phyloP scores from a whole-genome alignment of 306 rosid genomes.

The Dalbergia oliveri region DNA sequence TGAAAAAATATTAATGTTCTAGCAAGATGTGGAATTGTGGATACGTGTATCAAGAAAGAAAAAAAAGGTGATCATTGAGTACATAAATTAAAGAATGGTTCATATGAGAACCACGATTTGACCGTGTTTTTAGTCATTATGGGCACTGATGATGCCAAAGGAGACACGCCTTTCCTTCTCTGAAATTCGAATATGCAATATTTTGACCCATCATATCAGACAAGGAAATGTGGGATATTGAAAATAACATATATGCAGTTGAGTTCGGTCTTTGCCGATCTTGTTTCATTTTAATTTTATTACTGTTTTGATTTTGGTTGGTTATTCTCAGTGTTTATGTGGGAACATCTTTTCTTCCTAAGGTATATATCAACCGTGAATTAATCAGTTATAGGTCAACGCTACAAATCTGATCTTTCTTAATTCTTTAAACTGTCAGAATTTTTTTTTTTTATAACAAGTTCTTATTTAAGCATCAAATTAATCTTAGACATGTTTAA shows the following conservation, averaged over 20 bases:
- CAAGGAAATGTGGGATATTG: slow-evolving; percentile 4
- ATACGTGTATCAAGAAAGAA: not conserved
- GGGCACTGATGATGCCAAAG: not conserved
- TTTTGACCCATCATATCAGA: slow-evolving; percentile 12
- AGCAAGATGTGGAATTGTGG: too few relatives aligned
- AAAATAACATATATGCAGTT: not conserved
- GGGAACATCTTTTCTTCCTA: not conserved
- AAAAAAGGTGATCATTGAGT: not conserved
- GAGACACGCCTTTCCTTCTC: not conserved
- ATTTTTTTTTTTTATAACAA: too few relatives aligned
- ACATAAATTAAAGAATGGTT: not conserved
- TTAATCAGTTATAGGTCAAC: slow-evolving; percentile 1
- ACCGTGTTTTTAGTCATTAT: not conserved
- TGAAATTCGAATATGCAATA: not conserved
- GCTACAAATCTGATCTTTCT: not conserved
- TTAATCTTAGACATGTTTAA: too few relatives aligned
- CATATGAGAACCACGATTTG: slow-evolving; percentile 26
- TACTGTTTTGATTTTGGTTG: not conserved
- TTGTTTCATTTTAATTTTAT: too few relatives aligned
- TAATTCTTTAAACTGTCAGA: not conserved
- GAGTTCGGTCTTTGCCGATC: not conserved
- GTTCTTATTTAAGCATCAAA: too few relatives aligned
- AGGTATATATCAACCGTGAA: not conserved
- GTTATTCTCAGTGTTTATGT: not conserved
- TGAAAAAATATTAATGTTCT: too few relatives aligned